Percentiles rank a stretch among this genome's conserved stretches.
Evolutionary conservation across 768 basidiomycete genomes (phyloP).

Genomic region (Amanita pseudoporphyria): DNA sequence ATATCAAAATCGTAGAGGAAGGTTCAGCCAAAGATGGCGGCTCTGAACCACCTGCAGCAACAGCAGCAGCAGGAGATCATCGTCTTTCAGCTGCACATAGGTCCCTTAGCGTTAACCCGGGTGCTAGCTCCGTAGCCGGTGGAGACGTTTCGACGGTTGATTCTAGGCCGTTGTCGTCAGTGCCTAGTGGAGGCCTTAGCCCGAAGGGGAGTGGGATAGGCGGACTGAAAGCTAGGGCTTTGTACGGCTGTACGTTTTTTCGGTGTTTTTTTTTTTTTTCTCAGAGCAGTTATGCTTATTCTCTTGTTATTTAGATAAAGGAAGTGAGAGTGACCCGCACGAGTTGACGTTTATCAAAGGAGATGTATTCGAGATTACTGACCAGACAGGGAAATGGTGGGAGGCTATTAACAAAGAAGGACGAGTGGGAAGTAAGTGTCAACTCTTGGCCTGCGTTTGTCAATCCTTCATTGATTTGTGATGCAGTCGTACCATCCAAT

Average conservation of each 20-base stretch:
- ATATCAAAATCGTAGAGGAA: not conserved
- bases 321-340: conserved; percentile 68
- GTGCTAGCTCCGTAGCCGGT: not conserved
- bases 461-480: not conserved
- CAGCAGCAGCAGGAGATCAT: not conserved
- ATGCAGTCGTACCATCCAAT: conserved; percentile 31
- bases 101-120: not conserved
- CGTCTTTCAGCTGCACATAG: not conserved
- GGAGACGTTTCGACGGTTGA: not conserved
- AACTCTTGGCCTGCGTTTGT: no score
- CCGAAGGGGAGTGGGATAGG: not conserved
- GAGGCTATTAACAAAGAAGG: conserved; percentile 63
- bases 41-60: not conserved
- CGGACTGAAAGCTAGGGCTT: conserved; percentile 17
- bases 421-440: conserved; percentile 49
- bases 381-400: conserved; percentile 84
- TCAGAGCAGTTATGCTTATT: no score
- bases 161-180: not conserved
- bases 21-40: not conserved
- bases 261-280: no score
- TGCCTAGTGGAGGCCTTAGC: conserved; percentile 15
- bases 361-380: conserved; percentile 73
- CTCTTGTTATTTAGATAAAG: conserved; percentile 43
- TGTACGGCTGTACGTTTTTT: conserved; percentile 36
- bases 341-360: conserved; percentile 83